Conservation (phyloP, 2,329 filamentous ascomycete genomes). For the Pestalotiopsis fici region DNA sequence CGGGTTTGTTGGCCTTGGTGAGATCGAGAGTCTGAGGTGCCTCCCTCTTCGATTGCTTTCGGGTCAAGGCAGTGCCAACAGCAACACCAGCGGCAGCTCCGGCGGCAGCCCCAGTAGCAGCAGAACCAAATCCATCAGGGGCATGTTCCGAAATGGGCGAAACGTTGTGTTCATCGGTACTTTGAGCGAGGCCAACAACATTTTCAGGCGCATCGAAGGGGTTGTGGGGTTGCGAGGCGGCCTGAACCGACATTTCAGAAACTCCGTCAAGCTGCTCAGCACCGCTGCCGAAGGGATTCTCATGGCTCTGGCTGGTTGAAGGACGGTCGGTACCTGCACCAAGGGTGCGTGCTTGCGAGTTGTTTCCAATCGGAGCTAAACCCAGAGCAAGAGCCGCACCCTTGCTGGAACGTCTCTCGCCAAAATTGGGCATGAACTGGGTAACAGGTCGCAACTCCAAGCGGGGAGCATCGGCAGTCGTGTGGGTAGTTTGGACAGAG, state of each 20-base stretch:
- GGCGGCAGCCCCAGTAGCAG: conserved; percentile 30
- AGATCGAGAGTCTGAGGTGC: conserved; percentile 54
- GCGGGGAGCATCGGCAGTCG: conserved; percentile 66
- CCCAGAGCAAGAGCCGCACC: conserved; percentile 41
- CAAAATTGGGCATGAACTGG: conserved; percentile 74
- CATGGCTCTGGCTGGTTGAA: conserved; percentile 42
- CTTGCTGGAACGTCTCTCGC: conserved; percentile 53
- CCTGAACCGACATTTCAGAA: conserved; percentile 28
- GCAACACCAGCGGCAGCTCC: conserved; percentile 39
- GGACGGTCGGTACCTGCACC: conserved; percentile 46
- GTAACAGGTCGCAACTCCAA: conserved; percentile 84
- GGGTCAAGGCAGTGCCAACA: conserved; percentile 40
- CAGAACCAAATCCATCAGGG: conserved; percentile 25
- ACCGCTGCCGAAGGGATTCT: conserved; percentile 73
- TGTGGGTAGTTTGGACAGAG: conserved; percentile 39
- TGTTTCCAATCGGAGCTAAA: conserved; percentile 25
- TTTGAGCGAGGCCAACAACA: conserved; percentile 39
- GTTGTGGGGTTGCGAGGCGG: conserved; percentile 33
- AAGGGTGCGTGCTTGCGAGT: conserved; percentile 25
- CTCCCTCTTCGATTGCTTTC: conserved; percentile 59
- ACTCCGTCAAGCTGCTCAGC: conserved; percentile 41
- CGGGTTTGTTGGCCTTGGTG: conserved; percentile 39
- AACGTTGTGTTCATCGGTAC: conserved; percentile 18
- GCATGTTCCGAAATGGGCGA: conserved; percentile 8
- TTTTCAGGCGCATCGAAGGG: conserved; percentile 34